phyloP scores from a whole-genome alignment of 805 yeast genomes.

The Monosporozyma servazzii region DNA sequence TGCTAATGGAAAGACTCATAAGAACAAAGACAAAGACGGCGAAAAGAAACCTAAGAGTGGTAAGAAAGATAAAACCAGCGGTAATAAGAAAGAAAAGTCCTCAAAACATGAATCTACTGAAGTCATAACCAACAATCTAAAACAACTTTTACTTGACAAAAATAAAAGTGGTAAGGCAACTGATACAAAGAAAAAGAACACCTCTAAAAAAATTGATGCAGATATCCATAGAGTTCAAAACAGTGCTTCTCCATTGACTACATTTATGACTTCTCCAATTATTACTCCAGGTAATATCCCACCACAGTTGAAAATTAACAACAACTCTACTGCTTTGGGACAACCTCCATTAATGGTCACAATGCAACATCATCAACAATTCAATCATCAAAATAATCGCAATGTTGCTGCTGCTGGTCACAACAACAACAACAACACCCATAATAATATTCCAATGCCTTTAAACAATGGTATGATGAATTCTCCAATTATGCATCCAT shows the following conservation, averaged over 20 bases:
- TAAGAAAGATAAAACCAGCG: constrained; percentile 1
- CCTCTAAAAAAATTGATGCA: background rate
- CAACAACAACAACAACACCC: background rate
- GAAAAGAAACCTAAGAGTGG: background rate
- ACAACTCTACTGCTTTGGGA: background rate
- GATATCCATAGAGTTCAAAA: background rate
- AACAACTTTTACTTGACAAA: constrained; percentile 3
- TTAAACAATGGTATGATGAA: background rate
- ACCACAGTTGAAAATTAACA: background rate
- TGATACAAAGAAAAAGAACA: background rate
- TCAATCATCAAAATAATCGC: background rate
- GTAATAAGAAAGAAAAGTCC: background rate
- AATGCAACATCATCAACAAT: constrained; percentile 2
- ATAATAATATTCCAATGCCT: background rate
- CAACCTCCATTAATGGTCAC: background rate
- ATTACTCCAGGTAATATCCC: constrained; percentile 10
- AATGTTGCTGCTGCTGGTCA: background rate
- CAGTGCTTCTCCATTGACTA: constrained; percentile 6
- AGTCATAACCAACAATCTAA: constrained; percentile 3
- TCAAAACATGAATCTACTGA: constrained; percentile 1
- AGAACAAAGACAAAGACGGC: background rate
- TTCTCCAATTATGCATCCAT: constrained; percentile 1
- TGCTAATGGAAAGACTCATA: background rate
- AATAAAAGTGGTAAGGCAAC: background rate
- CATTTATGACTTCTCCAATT: constrained; percentile 11